Base-by-base conservation (phyloP, 139 green algal genomes). In the Chlorella sp. region DNA sequence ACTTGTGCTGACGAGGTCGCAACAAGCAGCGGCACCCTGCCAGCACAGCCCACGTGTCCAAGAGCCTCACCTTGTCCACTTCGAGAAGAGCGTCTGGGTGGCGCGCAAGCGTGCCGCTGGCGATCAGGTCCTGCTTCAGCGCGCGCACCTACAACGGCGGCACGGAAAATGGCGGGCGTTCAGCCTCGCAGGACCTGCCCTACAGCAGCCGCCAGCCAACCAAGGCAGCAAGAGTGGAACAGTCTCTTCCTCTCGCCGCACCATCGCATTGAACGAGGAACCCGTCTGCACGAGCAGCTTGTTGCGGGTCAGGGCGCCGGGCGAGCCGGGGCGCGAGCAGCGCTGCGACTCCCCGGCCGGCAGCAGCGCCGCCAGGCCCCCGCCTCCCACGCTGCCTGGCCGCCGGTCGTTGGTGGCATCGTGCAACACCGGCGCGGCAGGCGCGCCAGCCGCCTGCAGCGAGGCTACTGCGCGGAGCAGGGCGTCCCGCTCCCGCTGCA, bases 121-220 rank as follows among this genome's bases (percentile, higher is more conserved):
- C 45, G 5, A 95, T 69, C 33, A 97, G 71, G 59, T 97, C 92
- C 70, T 96, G 91, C 80, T 97, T 97, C 58, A 98, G 88, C 48
- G 91, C 92, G 1, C 94, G 84, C 53, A 75, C 66, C 66, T 73
- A 45, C 31, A 33, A 7, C n/a, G n/a, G 36, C 19, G 35, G 12
- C 11, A 61, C 53, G 12, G 27, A 7, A 31, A 35, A 3, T 8
- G 35, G 12, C 53, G 31, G 53, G 5, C n/a, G n/a, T n/a, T n/a
- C n/a, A n/a, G n/a, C n/a, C n/a, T n/a, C n/a, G n/a, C n/a, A n/a
- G n/a, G n/a, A n/a, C n/a, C n/a, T n/a, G n/a, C n/a, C n/a, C n/a
- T n/a, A n/a, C n/a, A n/a, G n/a, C n/a, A n/a, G n/a, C n/a, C n/a
- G n/a, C n/a, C n/a, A n/a, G n/a, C n/a, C n/a, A n/a, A n/a, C n/a